Base-by-base conservation (phyloP, 225 moss, liverwort and hornwort genomes). In the Lunularia cruciata region DNA sequence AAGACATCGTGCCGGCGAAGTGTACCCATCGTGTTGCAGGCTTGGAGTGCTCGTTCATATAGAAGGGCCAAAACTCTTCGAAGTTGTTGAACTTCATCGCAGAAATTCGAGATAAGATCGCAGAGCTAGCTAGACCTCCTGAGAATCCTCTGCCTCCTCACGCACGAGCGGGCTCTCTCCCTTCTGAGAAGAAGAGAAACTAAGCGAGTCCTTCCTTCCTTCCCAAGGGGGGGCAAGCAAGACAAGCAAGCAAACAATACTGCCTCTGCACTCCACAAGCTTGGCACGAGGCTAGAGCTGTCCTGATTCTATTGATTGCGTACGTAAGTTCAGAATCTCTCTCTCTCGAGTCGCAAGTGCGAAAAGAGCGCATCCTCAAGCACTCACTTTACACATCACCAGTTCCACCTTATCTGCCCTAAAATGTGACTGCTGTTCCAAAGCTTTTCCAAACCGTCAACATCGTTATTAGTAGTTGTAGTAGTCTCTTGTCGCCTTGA, bases 1-100 rank as follows among this genome's bases (percentile, higher is more conserved):
- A 70, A 6, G 71, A 72, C 69, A 89, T 68, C 5, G 93, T 93
- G 30, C 83, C 93, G 45, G 86, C 82, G 66, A 90, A 90, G 68
- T 93, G 96, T 70, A 93, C 80, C 64, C 86, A 78, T 75, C 93
- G 78, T 13, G 96, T 98, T 0, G 80, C 71, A 16, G 90, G 88
- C 71, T 98, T 98, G 0, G 96, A 73, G 65, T 98, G 96, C 54
- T 98, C 88, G 60, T 84, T 91, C 70, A 91, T 87, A 49, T 98
- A 98, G 57, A 98, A 98, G 8, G 89, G 87, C 96, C 96, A 98
- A 66, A 88, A 98, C 74, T 98, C 96, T 67, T 98, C 90, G 62
- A 98, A 98, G 70, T 47, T 91, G 49, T 87, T 82, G 74, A 92
- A 98, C 70, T 93, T 86, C 87, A 89, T 90, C 58, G 71, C 52